Conservation (phyloP, 306 rosid species). For the Morella rubra region DNA sequence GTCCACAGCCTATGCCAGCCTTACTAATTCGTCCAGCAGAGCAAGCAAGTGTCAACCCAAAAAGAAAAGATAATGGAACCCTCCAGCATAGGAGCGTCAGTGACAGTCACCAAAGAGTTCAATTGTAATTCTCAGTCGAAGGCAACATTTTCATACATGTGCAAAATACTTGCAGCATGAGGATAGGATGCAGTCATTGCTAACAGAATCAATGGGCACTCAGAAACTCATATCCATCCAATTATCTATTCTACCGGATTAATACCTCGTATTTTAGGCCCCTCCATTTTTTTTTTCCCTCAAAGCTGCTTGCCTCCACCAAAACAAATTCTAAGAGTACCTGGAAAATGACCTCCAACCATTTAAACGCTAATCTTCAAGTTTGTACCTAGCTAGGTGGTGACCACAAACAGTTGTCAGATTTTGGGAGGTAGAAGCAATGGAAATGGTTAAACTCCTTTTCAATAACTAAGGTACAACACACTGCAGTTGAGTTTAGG, state of each 20-base stretch:
- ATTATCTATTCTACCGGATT: background rate
- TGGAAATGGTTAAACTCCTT: background rate
- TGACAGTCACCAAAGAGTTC: background rate
- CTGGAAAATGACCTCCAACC: background rate
- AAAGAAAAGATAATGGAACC: background rate
- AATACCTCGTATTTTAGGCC: background rate
- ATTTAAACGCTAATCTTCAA: background rate
- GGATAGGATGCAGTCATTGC: conserved; percentile 3
- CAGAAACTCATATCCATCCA: background rate
- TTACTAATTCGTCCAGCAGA: background rate
- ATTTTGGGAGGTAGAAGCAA: background rate
- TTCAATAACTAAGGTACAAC: background rate
- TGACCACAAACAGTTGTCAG: too few species aligned
- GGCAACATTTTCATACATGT: background rate
- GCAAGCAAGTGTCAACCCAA: background rate
- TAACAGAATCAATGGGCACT: background rate
- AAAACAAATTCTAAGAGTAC: background rate
- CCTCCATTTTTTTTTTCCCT: background rate
- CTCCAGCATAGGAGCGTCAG: background rate
- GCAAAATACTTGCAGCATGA: background rate
- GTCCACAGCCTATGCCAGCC: background rate
- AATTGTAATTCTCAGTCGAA: background rate
- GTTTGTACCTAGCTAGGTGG: background rate
- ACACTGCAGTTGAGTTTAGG: background rate
- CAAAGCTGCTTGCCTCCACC: background rate